Evolutionary conservation across 2,329 filamentous ascomycete species (phyloP), one percentile per base, ranked within the genome.

Genomic region (Paracamarosporium sp.): DNA sequence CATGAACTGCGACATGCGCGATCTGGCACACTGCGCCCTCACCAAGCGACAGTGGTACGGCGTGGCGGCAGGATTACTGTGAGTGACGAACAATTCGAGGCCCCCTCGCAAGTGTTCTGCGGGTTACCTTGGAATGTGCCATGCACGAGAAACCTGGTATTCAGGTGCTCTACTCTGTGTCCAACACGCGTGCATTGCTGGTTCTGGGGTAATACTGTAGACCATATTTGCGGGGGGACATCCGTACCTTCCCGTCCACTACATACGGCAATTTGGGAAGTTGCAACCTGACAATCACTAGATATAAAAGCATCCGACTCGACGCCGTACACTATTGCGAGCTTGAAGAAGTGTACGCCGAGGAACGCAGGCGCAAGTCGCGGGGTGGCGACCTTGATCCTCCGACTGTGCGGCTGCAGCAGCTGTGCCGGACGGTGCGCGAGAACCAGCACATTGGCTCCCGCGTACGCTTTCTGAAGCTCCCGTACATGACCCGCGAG

Each of bases 321-420:
- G 94, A 98, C 74, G 86, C 91, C 17, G 93, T 97, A 30, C 94
- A 98, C 78, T 97, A 97, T 79, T 98, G 94, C 81, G 88, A 90
- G 63, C 89, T 91, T 68, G 94, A 98, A 77, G 89, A 91, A 57
- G 82, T 90, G 66, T 86, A 97, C 33, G 86, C 91, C 52, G 91
- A 94, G 67, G 88, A 86, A 75, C 90, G 93, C 61, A 62, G 65
- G 43, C 75, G 73, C 56, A 76, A 75, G 62, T 75, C 74, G 41
- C 75, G 89, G 71, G 92, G 93, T 75, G 90, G 88, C 60, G 88
- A 93, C 59, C 89, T 91, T 8, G 88, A 97, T 76, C 87, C 91
- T 3, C 88, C 93, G 5, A 86, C 88, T 61, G 85, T 86, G 61
- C 88, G 94, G 30, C 83, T 98, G 50, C 85, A 88, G 68, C 84